Evolutionary conservation across 805 yeast species (phyloP).

Genomic region (Metschnikowia lochheadii): DNA sequence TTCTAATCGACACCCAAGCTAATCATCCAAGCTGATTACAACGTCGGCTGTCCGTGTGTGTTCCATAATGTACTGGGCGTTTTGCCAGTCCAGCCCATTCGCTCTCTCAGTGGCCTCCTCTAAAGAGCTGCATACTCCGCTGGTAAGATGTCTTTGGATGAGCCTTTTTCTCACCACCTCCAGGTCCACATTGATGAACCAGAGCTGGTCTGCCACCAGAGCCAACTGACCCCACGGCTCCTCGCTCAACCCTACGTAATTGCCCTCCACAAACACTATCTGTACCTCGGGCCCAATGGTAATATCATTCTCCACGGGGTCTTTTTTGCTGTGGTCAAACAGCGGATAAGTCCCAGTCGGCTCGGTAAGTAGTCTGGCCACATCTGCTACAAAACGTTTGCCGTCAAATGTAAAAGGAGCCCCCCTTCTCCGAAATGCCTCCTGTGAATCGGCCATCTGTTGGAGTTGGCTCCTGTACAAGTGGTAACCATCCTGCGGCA

Average conservation of each 20-base stretch:
- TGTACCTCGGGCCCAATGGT: constrained; percentile 42
- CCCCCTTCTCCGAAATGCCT: constrained; percentile 67
- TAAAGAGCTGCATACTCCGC: constrained; percentile 47
- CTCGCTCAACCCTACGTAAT: constrained; percentile 58
- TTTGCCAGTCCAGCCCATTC: constrained; percentile 56
- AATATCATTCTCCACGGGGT: constrained; percentile 59
- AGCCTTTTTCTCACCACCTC: constrained; percentile 52
- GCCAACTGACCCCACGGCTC: constrained; percentile 57
- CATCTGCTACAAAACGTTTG: constrained; percentile 24
- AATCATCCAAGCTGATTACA: constrained; percentile 4
- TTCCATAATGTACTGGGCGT: constrained; percentile 45
- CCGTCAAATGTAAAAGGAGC: constrained; percentile 86
- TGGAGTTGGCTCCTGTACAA: constrained; percentile 29
- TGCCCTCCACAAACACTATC: constrained; percentile 70
- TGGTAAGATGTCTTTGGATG: constrained; percentile 57
- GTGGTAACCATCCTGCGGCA: constrained; percentile 43
- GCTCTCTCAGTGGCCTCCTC: constrained; percentile 52
- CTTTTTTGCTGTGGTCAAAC: constrained; percentile 70
- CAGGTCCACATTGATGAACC: constrained; percentile 49
- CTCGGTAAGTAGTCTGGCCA: constrained; percentile 16
- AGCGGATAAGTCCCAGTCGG: constrained; percentile 55
- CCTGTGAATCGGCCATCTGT: constrained; percentile 47
- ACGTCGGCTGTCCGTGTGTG: constrained; percentile 15
- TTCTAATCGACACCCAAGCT: neutral
- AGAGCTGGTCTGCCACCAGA: constrained; percentile 37